Base-by-base conservation (phyloP, 2,329 filamentous ascomycete species). In the Tolypocladium cylindrosporum region DNA sequence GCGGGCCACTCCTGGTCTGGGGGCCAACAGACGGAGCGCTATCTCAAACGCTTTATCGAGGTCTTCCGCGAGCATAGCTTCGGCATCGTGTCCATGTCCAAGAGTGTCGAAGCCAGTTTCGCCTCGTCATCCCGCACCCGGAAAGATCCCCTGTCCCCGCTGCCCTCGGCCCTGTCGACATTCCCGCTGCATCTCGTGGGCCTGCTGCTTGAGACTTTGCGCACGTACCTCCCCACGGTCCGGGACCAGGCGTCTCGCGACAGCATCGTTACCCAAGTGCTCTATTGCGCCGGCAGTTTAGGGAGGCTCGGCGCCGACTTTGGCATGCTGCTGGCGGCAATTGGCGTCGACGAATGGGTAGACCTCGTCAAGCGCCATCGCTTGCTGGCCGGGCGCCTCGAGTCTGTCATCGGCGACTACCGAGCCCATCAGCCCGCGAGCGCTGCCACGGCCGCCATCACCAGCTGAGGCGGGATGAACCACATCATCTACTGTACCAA, bases 31-130 rank as follows among this genome's bases (percentile, higher is more conserved):
- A 97, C 92, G 1, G 94, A 97, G 71, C 83, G 91, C 55, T 99
- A 91, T 67, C 76, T 99, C 50, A 99, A 97, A 72, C 84, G 92
- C 54, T 99, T 96, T 72, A 90, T 99, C 66, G 94, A 99, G 70
- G 91, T 99, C 36, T 97, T 97, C 71, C 88, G 94, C 56, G 94
- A 99, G 73, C 94, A 99, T 72, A 96, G 90, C 69, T 99, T 99
- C 71, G 89, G 88, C 50, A 96, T 97, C 60, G 85, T 97, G 36
- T 96, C 91, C 59, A 91, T 97, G 81, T 97, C 95, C 72, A 90
- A 87, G 66, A 94, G 88, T 66, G 91, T 97, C 0, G 78, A 82
- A 3, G 79, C 84, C 4, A 72, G 71, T 56, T 66, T 73, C 50
- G 57, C 62, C 14, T 55, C 60, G 2, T 55, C 65, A 36, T 53